A percentile compares a stretch with the other conserved stretches of the same genome.
Conservation (phyloP, 208 protist genomes). For the Polymyxa betae region DNA sequence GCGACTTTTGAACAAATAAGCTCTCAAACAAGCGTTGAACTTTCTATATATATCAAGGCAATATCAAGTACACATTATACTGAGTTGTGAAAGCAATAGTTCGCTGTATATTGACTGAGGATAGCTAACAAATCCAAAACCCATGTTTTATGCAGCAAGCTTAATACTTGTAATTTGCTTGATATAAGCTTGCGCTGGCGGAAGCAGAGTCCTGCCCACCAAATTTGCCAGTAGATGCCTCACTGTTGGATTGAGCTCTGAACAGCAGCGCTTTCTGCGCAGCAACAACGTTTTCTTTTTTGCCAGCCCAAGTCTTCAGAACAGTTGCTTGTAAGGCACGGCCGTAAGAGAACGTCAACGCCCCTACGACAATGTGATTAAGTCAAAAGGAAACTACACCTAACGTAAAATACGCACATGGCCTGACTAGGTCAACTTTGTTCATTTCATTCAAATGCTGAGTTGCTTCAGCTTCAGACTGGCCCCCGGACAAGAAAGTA, state of each 20-base stretch:
- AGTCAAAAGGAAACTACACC: not conserved
- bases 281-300: slow-evolving; percentile 78
- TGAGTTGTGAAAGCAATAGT: too few species aligned
- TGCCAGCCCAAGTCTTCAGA: slow-evolving; percentile 87
- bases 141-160: too few species aligned
- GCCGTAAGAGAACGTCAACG: slow-evolving; percentile 90
- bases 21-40: too few species aligned
- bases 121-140: too few species aligned
- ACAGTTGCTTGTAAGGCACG: slow-evolving; percentile 87
- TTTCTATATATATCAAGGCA: too few species aligned
- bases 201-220: slow-evolving; percentile 16
- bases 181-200: slow-evolving; percentile 28
- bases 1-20: too few species aligned
- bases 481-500: slow-evolving; percentile 88
- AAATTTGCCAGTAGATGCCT: slow-evolving; percentile 74
- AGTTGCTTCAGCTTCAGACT: slow-evolving; percentile 90
- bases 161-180: slow-evolving; percentile 60
- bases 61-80: too few species aligned
- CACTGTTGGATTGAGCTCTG: slow-evolving; percentile 70
- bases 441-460: slow-evolving; percentile 94
- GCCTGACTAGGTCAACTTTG: slow-evolving; percentile 61
- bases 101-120: too few species aligned
- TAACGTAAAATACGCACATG: not conserved
- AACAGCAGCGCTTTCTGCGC: slow-evolving; percentile 73
- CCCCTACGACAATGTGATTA: slow-evolving; percentile 76